A percentile compares a stretch with the other conserved stretches of the same genome.
Evolutionary conservation across 345 rosid species (phyloP).

Genomic region (Boechera stricta): DNA sequence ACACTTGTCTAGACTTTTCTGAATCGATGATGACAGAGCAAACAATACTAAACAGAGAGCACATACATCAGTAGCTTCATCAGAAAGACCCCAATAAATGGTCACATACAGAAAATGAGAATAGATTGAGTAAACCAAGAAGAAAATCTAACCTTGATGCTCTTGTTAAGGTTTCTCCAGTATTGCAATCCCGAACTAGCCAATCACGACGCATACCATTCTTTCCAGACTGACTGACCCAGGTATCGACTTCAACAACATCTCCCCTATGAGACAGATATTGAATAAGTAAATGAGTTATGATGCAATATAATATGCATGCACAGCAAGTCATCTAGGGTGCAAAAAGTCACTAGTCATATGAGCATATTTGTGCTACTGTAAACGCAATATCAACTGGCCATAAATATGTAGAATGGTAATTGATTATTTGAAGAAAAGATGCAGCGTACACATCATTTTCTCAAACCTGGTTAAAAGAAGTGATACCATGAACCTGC

Average conservation of each 20-base stretch:
- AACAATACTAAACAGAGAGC: constrained; percentile 13
- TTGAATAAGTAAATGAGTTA: constrained; percentile 17
- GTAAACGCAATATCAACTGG: neutral
- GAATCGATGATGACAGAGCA: constrained; percentile 1
- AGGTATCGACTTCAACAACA: constrained; percentile 85
- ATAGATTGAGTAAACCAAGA: constrained; percentile 9
- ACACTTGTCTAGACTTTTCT: neutral
- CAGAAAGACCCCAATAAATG: neutral
- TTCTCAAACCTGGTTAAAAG: neutral
- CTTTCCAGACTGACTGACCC: constrained; percentile 90
- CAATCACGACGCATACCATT: constrained; percentile 99
- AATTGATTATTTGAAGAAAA: neutral
- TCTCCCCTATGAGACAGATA: constrained; percentile 76
- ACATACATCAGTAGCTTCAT: constrained; percentile 2
- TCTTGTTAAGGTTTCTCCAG: constrained; percentile 82
- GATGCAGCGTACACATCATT: neutral
- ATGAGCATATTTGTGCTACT: constrained; percentile 5
- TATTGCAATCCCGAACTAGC: constrained; percentile 72
- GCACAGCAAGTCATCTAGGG: neutral
- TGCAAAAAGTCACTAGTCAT: constrained; percentile 3
- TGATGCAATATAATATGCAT: constrained; percentile 12
- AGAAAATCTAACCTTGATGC: constrained; percentile 76
- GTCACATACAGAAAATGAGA: neutral
- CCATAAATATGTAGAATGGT: neutral
- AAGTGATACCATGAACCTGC: constrained; percentile 17